Base-by-base conservation (phyloP, 371 early-diverging fungal species). In the Lichtheimia ornata region DNA sequence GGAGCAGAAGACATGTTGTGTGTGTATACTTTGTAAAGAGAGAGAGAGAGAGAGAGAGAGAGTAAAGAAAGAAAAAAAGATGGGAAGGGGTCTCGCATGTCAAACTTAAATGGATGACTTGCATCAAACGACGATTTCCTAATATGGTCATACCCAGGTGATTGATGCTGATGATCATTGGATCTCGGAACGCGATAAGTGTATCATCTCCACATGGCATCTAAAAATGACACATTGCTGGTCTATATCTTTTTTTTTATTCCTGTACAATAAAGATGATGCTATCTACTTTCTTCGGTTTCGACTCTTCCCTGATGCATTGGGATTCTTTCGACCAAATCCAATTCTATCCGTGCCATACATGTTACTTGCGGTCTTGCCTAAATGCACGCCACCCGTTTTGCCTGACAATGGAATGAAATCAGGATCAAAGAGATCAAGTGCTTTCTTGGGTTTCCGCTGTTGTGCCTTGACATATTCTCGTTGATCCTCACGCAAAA, bases 401-500 rank as follows among this genome's bases (percentile, higher is more conserved):
- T 85, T 88, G 17, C 85, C 72, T 18, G 87, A 72, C 24, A 81
- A 73, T 20, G 93, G 93, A 27, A 88, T 79, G 53, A 80, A 91
- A 64, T 92, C 94, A 0, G 90, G 89, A 58, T 92, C 94, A 71
- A 91, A 89, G 56, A 90, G 70, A 74, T 88, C 81, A 11, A 82
- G 30, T 71, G 79, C 47, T 74, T 83, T 85, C 75, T 89, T 74
- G 52, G 77, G 66, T 65, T 79, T 65, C 54, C 73, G 76, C 63
- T 84, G 78, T 58, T 81, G 64, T 12, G 88, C 81, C 61, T 83
- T 73, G 56, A 87, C 69, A 67, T 88, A 95, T 67, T 95, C 96
- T 53, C 87, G 85, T 67, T 97, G 95, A 72, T 97, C 98, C 69
- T 94, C 97, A 53, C 95, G 86, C 43, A 96, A 77, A 25, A 98